Percentiles rank a stretch among this genome's conserved stretches.
These are phyloP conservation scores for Mimosa bimucronata DNA, from an alignment of 306 rosid species.

Conservation along the genomic window DNA sequence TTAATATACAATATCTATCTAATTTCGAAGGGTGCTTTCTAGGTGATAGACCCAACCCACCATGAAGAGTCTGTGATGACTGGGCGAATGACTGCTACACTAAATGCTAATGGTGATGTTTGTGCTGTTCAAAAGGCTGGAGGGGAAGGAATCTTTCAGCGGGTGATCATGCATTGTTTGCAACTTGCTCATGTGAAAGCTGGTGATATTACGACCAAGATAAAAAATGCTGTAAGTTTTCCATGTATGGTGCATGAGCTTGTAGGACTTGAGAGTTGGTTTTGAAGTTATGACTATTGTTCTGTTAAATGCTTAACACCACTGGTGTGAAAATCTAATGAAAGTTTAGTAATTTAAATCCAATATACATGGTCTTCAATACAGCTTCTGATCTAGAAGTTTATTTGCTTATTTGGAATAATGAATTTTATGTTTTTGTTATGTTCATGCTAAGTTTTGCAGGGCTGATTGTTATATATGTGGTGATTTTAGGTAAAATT, in stretches of 20 bases:
- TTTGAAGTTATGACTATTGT: constrained; percentile 7
- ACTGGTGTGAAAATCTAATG: neutral
- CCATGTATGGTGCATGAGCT: neutral
- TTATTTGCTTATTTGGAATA: constrained; percentile 2
- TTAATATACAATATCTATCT: neutral
- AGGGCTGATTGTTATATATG: neutral
- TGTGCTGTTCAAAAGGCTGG: constrained; percentile 97
- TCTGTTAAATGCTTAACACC: constrained; percentile 25
- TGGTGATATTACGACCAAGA: constrained; percentile 23
- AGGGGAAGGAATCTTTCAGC: constrained; percentile 71
- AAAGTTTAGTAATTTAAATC: neutral
- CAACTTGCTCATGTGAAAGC: constrained; percentile 65
- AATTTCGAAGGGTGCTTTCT: constrained; percentile 30
- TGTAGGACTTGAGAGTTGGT: constrained; percentile 4
- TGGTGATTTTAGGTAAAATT: neutral
- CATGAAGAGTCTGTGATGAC: constrained; percentile 89
- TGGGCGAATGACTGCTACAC: constrained; percentile 88
- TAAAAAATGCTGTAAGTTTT: constrained; percentile 75
- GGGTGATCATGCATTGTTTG: constrained; percentile 81
- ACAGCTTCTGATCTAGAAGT: neutral
- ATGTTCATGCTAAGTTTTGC: neutral
- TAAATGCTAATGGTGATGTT: constrained; percentile 81
- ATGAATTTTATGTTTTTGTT: neutral
- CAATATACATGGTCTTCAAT: neutral
- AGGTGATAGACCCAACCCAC: constrained; percentile 93